Base-by-base conservation (phyloP, 805 yeast species). In the Tetrapisispora namnaoensis region DNA sequence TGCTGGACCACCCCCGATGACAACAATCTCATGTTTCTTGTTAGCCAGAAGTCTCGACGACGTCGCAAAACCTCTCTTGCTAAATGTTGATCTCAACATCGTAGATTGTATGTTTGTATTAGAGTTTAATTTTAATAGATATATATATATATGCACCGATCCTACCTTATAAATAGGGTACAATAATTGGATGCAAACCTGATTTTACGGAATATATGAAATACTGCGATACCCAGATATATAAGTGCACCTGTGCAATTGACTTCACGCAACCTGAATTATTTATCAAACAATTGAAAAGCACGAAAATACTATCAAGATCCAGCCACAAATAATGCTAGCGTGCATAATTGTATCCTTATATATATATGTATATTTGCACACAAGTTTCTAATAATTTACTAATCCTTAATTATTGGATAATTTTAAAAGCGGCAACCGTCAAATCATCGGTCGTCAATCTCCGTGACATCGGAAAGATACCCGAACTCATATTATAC, bases 1-100 rank as follows among this genome's bases (percentile, higher is more conserved):
- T 70, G 98, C 99, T 58, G 99, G 99, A 51, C 99, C 99, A 61
- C 97, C 98, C 59, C 99, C 99, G 64, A 93, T 85, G 60, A 93
- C 87, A 48, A 91, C 95, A 48, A 93, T 79, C 63, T 93, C 98
- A 67, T 87, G 93, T 64, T 46, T 43, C 38, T 46, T 46, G 22
- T 36, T 41, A 13, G 34, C 45, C 30, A 46, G 16, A n/a, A 46
- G 20, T 7, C 49, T 37, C 6, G 49, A 27, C 2, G 45, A 7
- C 8, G 42, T 18, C 14, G 17, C n/a, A 20, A 46, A 46, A 18
- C 42, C 17, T 40, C 49, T 43, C 17, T 18, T 41, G 3, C 34
- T 16, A 32, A 42, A 6, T 13, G n/a, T 39, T 16, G 35, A 45
- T 39, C 44, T 45, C 20, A 45, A 39, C 48, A 45, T 45, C 4